Evolutionary conservation across 768 basidiomycete genomes (phyloP).

Genomic region (Strobilomyces dryophilus): DNA sequence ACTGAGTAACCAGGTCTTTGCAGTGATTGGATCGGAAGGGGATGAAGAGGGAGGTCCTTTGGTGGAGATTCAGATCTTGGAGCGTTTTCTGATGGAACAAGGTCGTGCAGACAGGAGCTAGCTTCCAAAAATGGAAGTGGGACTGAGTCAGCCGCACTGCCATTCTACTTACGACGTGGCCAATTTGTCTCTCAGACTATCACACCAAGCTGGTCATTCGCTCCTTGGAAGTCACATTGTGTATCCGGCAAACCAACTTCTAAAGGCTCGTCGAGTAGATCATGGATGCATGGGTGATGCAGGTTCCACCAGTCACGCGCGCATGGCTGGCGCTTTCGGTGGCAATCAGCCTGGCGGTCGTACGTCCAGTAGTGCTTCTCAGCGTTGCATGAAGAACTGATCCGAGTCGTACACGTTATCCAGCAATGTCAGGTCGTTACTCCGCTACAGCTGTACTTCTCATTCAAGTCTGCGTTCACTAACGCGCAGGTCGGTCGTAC

Average conservation of each 20-base stretch:
- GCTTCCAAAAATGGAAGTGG: not conserved
- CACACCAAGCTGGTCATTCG: not conserved
- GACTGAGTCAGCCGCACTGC: slow-evolving; percentile 19
- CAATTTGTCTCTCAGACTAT: not conserved
- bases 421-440: slow-evolving; percentile 93
- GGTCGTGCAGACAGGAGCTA: not conserved
- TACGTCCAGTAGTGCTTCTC: slow-evolving; percentile 38
- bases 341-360: slow-evolving; percentile 79
- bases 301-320: slow-evolving; percentile 89
- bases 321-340: slow-evolving; percentile 81
- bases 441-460: slow-evolving; percentile 90
- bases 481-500: slow-evolving; percentile 58
- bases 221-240: not conserved
- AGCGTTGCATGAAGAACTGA: slow-evolving; percentile 1
- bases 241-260: slow-evolving; percentile 1
- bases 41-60: slow-evolving; percentile 60
- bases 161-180: slow-evolving; percentile 7
- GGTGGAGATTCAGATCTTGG: slow-evolving; percentile 46
- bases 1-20: slow-evolving; percentile 39
- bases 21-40: slow-evolving; percentile 56
- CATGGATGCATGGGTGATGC: slow-evolving; percentile 90
- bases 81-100: slow-evolving; percentile 33
- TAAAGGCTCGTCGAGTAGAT: slow-evolving; percentile 4
- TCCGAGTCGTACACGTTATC: not conserved
- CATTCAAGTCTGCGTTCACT: slow-evolving; percentile 76